Evolutionary conservation across 306 rosid species (phyloP), one percentile per base, ranked within the genome.

Genomic region (Erythrophleum fordii): DNA sequence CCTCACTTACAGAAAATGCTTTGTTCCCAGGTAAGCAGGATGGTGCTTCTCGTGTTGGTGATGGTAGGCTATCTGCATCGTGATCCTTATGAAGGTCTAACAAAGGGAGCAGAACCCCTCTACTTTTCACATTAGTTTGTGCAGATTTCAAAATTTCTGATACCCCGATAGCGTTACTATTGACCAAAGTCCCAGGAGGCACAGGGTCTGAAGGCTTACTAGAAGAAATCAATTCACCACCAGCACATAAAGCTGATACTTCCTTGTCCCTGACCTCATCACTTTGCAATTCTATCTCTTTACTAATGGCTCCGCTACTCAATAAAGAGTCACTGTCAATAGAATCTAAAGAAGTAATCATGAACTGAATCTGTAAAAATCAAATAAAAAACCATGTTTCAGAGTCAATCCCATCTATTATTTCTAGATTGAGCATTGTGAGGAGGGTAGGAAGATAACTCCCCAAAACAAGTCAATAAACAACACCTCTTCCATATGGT

Each of bases 31-130:
- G 79, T 44, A 93, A 89, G 81, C 81, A 45, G 2, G 90, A 68
- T 18, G 91, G 87, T 56, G 89, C 81, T 78, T 92, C 97, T 31
- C 94, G 89, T 4, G 99, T 96, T 37, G 99, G 99, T 17, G 99
- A 96, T 25, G 99, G 99, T 74, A 96, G 93, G 84, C 98, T 92
- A 87, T 96, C 99, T 42, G 34, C 86, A 81, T 96, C 99, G 69
- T 96, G 99, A 79, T 92, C 98, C 90, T 90, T 93, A 86, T 96
- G 99, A 82, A 93, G 96, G 84, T 96, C 99, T 34, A 96, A 83
- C 77, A 96, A 84, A 51, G 99, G 99, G 23, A 93, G 89, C 77
- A 88, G 83, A 65, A 79, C 18, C 44, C 93, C 96, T 79, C 96
- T 91, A 73, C 91, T 80, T 89, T 86, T 93, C 18, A 85, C 39